Evolutionary conservation across 75 land plant species (phyloP), one percentile per base, ranked within the genome.

Genomic region (Chamaecyparis obtusa): DNA sequence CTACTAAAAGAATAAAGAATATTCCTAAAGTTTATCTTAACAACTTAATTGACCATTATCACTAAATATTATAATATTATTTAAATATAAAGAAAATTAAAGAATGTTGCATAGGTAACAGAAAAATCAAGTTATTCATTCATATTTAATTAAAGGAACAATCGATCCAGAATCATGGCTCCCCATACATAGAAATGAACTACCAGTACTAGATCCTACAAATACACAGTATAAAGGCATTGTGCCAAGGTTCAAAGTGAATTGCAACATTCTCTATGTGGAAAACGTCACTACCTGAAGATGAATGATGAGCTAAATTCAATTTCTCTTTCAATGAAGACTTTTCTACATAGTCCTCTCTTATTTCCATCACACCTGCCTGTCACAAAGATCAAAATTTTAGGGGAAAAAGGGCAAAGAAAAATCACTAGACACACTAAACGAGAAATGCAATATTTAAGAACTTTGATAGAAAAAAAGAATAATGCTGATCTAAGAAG

Each of bases 361-460:
- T 91, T 80, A 94, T 94, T 87, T 94, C 95, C 24, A 94, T 89
- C 43, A 94, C 85, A 64, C 94, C 94, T 84, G 92, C 94, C 95
- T 94, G 85, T 41, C 32, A 48, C 71, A 64, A 57, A 69, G 44
- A 78, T 37, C 2, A 41, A 19, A 39, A 17, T 78, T 8, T 13
- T 39, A 7, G 41, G 16, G 1, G 19, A 5, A 41, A 17, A 41
- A 5, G 0, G 19, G 81, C 21, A 78, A 78, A 41, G 81, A 39
- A 21, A 16, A 1, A 41, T 72, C 76, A 72, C 35, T 72, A 30
- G 81, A 78, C 21, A 9, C 39, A 19, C 81, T 39, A 1, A 78
- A 32, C 33, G 8, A 32, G 75, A 1, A 16, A 39, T 17, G n/a
- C 81, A 37, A 78, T 41, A 78, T 41, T 1, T 78, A 21, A 41